A percentile compares a stretch with the other conserved stretches of the same genome.
Evolutionary conservation across 129 eudicot genomes (phyloP).

Genomic region (Cynara cardunculus): DNA sequence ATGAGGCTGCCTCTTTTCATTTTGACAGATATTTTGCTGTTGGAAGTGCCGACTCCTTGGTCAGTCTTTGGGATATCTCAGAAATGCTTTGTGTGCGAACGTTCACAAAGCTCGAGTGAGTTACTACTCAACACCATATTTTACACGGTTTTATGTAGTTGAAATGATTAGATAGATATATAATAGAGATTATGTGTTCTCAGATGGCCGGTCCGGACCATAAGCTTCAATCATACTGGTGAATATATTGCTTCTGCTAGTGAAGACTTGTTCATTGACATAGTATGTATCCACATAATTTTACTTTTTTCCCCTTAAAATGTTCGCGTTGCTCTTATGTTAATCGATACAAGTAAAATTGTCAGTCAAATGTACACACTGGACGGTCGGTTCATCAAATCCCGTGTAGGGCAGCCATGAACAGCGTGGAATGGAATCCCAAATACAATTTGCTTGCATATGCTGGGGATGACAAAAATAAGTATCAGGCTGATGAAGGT

Average conservation of each 20-base stretch:
- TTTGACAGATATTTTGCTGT: constrained; percentile 90
- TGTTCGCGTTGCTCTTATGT: not conserved
- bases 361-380: constrained; percentile 75
- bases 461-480: constrained; percentile 98
- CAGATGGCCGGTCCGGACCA: constrained; percentile 99
- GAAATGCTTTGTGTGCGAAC: constrained; percentile 96
- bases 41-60: constrained; percentile 99
- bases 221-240: constrained; percentile 96
- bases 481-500: constrained; percentile 99
- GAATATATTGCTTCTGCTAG: constrained; percentile 96
- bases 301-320: not conserved
- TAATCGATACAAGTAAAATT: not conserved
- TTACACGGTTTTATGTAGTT: not conserved
- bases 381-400: constrained; percentile 97
- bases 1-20: too few species aligned
- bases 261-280: constrained; percentile 95
- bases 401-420: constrained; percentile 98
- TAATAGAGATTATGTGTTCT: constrained; percentile 3
- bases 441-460: constrained; percentile 88
- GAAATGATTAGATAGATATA: not conserved
- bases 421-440: constrained; percentile 99
- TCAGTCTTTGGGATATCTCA: constrained; percentile 95
- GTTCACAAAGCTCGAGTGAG: constrained; percentile 94
- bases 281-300: constrained; percentile 43
- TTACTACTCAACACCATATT: constrained; percentile 6